Evolutionary conservation across 225 moss, liverwort and hornwort genomes (phyloP), one percentile per base, ranked within the genome.

Genomic region (Ulota crispa): DNA sequence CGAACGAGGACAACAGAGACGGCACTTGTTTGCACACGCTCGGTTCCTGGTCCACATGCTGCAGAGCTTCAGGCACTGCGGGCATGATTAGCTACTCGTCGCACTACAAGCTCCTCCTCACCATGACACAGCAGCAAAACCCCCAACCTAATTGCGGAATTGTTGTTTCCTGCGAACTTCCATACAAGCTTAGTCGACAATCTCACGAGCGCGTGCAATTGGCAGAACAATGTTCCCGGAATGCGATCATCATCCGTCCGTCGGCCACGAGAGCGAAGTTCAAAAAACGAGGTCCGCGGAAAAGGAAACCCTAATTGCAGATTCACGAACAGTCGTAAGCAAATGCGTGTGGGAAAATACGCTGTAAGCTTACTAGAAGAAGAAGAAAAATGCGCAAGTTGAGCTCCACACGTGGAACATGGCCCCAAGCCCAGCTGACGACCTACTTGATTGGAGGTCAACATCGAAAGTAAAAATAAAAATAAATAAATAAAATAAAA

Each of bases 1-100:
- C 95, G 59, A 95, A 97, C 1, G 91, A 83, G 75, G 92, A 94
- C 37, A 95, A 78, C 15, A 97, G 83, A 43, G 89, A 79, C n/a
- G 95, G 93, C 26, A 94, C 91, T 83, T 84, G 73, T 34, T 86
- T 75, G 79, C 90, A 92, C 60, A 91, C 55, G 23, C 45, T 54
- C n/a, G 69, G 57, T 9, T 80, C 73, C 55, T 30, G 21, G 36
- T 81, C 81, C 32, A 24, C 78, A 73, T 81, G 47, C 43, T 42
- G 68, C 76, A 73, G 53, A 32, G 78, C 86, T 72, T 84, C 82
- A 3, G 87, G 75, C 70, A 87, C 39, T 47, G 64, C 87, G 76
- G 86, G 84, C 89, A 89, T 89, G 54, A 68, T 81, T 77, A 8
- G 13, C 32, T 9, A 75, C 10, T 56, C 68, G 62, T 55, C 77